Evolutionary conservation across 176 grass and related monocot species (phyloP).

Genomic region (Zea mays): DNA sequence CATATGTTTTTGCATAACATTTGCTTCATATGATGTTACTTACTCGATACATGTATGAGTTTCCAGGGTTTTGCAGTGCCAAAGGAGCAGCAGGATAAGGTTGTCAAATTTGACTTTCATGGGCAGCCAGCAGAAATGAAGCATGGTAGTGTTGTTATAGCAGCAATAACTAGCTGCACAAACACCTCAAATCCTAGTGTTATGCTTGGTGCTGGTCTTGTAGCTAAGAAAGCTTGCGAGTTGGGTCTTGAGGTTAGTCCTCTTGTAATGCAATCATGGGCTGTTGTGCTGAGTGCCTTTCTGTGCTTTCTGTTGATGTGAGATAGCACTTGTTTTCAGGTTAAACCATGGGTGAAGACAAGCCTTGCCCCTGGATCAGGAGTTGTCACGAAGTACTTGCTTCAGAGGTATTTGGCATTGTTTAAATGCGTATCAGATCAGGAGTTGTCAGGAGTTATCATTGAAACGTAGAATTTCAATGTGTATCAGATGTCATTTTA

Average conservation of each 20-base stretch:
- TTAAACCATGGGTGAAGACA: constrained; percentile 97
- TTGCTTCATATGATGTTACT: constrained; percentile 2
- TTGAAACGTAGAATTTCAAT: constrained; percentile 10
- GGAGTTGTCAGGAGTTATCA: no score
- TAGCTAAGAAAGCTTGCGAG: constrained; percentile 86
- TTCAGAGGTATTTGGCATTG: constrained; percentile 59
- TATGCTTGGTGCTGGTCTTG: constrained; percentile 94
- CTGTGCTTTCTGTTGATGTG: constrained; percentile 21
- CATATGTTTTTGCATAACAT: constrained; percentile 9
- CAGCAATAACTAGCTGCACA: constrained; percentile 94
- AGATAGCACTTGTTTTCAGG: constrained; percentile 43
- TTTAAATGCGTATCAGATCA: no score
- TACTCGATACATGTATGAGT: not conserved
- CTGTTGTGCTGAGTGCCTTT: constrained; percentile 3
- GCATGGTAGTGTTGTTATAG: constrained; percentile 90
- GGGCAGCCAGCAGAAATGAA: constrained; percentile 77
- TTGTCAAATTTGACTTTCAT: constrained; percentile 79
- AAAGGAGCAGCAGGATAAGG: constrained; percentile 74
- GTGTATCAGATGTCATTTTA: constrained; percentile 3
- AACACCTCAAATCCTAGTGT: constrained; percentile 95
- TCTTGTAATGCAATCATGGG: not conserved
- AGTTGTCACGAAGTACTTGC: constrained; percentile 93
- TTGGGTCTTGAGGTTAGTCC: constrained; percentile 73
- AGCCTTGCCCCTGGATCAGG: constrained; percentile 96
- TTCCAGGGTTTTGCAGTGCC: constrained; percentile 78